Evolutionary conservation across 2,329 filamentous ascomycete species (phyloP), one percentile per base, ranked within the genome.

Genomic region (Alternaria sp.): DNA sequence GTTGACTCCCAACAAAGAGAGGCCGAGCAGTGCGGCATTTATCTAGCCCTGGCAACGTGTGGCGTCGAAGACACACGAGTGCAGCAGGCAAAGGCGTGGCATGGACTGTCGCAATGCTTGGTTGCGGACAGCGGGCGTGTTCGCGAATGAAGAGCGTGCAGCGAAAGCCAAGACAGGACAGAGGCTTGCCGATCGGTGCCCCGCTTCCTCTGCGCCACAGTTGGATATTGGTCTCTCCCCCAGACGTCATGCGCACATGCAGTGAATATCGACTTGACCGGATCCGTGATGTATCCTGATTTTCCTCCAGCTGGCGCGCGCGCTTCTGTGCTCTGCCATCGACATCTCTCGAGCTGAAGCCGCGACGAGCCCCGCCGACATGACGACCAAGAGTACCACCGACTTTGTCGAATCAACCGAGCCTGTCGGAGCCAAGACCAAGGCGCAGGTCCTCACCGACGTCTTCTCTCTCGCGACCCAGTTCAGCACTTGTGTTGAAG

Each of bases 401-500:
- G 60, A 71, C 56, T 66, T 60, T 45, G 64, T 67, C 58, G 66
- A 72, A 57, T 65, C 64, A 55, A 66, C 70, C 50, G 60, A 60
- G 28, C 60, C 68, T 9, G 43, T 51, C n/a, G 56, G 56, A 41
- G 64, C 57, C 33, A 71, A 71, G 58, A 72, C 63, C 61, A 78
- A 75, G 59, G 75, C 72, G 21, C 64, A 79, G 64, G 71, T 76
- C 65, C 77, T 84, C 33, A 74, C 74, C 28, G 78, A 80, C 57
- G 81, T 82, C 43, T 73, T 82, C 53, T 79, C 79, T 7, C 79
- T 84, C 12, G 82, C 82, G 23, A 79, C 74, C 26, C 78, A 83
- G 30, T 84, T 84, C 78, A 82, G 81, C 70, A 81, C 79, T 49
- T 84, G 82, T 63, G 82, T 84, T 46, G 83, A 84, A 68, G 81